Evolutionary conservation across 2,329 filamentous ascomycete species (phyloP).

Genomic region (Neurospora sp.): DNA sequence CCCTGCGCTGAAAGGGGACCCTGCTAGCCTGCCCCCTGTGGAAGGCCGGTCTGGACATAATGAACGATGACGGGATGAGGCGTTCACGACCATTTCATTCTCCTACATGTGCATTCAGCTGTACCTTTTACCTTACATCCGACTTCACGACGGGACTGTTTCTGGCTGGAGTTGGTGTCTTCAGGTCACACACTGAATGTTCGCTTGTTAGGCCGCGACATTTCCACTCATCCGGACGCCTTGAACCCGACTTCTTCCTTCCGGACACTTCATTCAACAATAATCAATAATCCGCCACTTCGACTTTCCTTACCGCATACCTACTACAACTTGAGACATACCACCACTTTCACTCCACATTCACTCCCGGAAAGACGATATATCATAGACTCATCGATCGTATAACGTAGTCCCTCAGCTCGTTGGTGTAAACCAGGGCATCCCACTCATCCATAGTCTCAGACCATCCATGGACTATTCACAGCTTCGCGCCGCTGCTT

Average conservation of each 20-base stretch:
- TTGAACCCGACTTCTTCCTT: neutral
- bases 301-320: neutral
- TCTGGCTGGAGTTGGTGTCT: neutral
- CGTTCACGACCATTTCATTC: neutral
- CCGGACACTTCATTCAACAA: neutral
- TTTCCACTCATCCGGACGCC: neutral
- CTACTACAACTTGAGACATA: neutral
- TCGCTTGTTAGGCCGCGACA: neutral
- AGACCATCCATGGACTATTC: constrained; percentile 60
- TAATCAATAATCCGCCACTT: neutral
- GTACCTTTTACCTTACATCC: neutral
- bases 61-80: neutral
- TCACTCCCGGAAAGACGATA: neutral
- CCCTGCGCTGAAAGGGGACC: neutral
- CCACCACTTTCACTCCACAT: neutral
- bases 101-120: neutral
- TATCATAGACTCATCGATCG: neutral
- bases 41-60: neutral
- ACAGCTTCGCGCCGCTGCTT: constrained; percentile 73
- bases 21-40: neutral
- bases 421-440: neutral
- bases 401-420: neutral
- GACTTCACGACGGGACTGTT: neutral
- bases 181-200: neutral
- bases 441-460: neutral